Evolutionary conservation across 1,284 basidiomycete genomes (phyloP).

Genomic region (Malassezia japonica): DNA sequence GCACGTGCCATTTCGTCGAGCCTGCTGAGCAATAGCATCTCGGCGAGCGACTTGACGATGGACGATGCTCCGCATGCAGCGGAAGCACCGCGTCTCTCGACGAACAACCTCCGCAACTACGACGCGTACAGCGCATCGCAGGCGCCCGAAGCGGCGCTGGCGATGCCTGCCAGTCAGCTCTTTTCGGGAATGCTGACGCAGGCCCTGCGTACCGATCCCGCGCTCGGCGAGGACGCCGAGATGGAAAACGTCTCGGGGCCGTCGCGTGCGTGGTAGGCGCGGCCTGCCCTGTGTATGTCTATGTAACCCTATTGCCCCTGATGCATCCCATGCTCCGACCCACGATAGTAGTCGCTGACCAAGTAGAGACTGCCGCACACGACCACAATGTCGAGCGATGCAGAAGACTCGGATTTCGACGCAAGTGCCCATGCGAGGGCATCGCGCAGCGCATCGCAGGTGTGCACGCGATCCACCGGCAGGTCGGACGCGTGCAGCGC

Average conservation of each 20-base stretch:
- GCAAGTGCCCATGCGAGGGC: conserved; percentile 22
- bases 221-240: too few species aligned
- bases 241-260: too few species aligned
- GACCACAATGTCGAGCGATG: conserved; percentile 20
- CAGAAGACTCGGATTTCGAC: background rate
- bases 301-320: background rate
- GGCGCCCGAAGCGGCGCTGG: background rate
- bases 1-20: conserved; percentile 2
- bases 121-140: background rate
- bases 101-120: background rate
- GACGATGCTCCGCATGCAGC: background rate
- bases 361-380: conserved; percentile 43
- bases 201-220: too few species aligned
- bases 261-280: too few species aligned
- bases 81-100: background rate
- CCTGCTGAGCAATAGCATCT: conserved; percentile 1
- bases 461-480: conserved; percentile 3
- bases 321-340: background rate
- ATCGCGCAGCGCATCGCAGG: conserved; percentile 10
- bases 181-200: too few species aligned
- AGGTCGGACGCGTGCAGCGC: conserved; percentile 3
- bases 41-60: background rate
- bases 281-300: background rate
- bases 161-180: too few species aligned
- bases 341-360: conserved; percentile 34